Evolutionary conservation across 2,329 filamentous ascomycete genomes (phyloP).

Genomic region (Talaromyces sp.): DNA sequence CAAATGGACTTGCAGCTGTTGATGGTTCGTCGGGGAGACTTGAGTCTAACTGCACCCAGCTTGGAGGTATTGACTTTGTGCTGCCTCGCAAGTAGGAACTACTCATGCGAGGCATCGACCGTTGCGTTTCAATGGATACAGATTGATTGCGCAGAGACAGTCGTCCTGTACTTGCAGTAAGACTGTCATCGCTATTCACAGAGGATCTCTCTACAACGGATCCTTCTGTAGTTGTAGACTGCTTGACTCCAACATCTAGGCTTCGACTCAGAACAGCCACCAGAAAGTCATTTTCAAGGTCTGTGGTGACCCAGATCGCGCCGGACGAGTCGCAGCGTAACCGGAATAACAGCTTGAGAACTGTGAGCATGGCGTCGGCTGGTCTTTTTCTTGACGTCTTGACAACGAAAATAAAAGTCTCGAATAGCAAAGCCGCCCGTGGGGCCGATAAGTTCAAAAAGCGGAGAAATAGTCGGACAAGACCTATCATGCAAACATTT

Average conservation of each 20-base stretch:
- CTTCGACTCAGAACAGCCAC: slow-evolving; percentile 69
- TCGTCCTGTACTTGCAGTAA: slow-evolving; percentile 28
- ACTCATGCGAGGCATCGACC: slow-evolving; percentile 32
- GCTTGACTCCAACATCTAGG: slow-evolving; percentile 47
- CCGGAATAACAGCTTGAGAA: slow-evolving; percentile 75
- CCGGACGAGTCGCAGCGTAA: slow-evolving; percentile 78
- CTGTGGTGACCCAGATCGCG: slow-evolving; percentile 66
- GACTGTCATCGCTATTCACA: slow-evolving; percentile 35
- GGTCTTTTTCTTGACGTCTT: slow-evolving; percentile 58
- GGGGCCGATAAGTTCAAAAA: slow-evolving; percentile 63
- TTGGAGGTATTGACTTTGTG: slow-evolving; percentile 39
- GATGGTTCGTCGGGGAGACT: slow-evolving; percentile 55
- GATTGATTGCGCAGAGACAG: slow-evolving; percentile 31
- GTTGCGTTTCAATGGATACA: slow-evolving; percentile 26
- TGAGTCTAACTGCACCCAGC: slow-evolving; percentile 58
- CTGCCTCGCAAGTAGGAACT: slow-evolving; percentile 31
- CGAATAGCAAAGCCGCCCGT: slow-evolving; percentile 63
- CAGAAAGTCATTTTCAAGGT: slow-evolving; percentile 69
- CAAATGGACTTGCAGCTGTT: slow-evolving; percentile 46
- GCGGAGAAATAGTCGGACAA: slow-evolving; percentile 72
- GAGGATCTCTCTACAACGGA: slow-evolving; percentile 33
- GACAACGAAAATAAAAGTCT: slow-evolving; percentile 62
- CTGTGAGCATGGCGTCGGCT: slow-evolving; percentile 66
- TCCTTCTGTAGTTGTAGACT: slow-evolving; percentile 42
- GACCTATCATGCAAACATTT: slow-evolving; percentile 68